A percentile compares a stretch with the other conserved stretches of the same genome.
Conservation (phyloP, 805 yeast genomes). For the Pichia gijzeniarum region DNA sequence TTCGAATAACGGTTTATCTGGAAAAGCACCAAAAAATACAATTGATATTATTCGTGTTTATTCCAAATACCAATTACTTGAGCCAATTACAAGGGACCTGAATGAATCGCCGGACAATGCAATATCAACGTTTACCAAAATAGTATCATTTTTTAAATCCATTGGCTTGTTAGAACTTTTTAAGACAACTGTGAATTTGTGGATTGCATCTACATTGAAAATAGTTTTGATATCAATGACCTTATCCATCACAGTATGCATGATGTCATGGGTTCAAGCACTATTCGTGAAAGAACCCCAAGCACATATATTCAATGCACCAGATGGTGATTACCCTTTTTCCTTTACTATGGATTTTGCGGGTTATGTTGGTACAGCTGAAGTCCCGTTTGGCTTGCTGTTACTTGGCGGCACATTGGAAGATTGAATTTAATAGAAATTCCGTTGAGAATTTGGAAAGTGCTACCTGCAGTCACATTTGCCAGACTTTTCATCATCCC, state of each 20-base stretch:
- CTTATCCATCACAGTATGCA: conserved; percentile 55
- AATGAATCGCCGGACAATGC: neutral
- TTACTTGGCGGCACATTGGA: conserved; percentile 86
- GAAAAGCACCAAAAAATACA: conserved; percentile 31
- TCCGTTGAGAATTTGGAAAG: conserved; percentile 68
- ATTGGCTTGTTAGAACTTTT: conserved; percentile 6
- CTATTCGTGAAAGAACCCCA: conserved; percentile 48
- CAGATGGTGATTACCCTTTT: conserved; percentile 77
- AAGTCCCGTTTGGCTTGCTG: conserved; percentile 80
- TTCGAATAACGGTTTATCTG: conserved; percentile 17
- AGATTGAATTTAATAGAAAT: conserved; percentile 53
- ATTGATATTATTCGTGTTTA: conserved; percentile 44
- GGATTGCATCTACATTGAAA: conserved; percentile 44
- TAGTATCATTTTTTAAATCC: conserved; percentile 3
- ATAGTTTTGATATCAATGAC: conserved; percentile 74
- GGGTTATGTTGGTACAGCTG: conserved; percentile 74
- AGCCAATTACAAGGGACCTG: conserved; percentile 15
- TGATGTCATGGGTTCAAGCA: conserved; percentile 81
- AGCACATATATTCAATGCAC: conserved; percentile 61
- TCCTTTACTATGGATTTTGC: conserved; percentile 81
- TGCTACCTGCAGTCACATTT: conserved; percentile 50
- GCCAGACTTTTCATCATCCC: conserved; percentile 66
- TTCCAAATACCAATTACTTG: conserved; percentile 38
- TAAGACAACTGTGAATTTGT: conserved; percentile 7
- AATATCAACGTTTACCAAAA: conserved; percentile 1